Evolutionary conservation across 805 yeast species (phyloP), one percentile per base, ranked within the genome.

Genomic region (Maudiozyma pseudohumilis): DNA sequence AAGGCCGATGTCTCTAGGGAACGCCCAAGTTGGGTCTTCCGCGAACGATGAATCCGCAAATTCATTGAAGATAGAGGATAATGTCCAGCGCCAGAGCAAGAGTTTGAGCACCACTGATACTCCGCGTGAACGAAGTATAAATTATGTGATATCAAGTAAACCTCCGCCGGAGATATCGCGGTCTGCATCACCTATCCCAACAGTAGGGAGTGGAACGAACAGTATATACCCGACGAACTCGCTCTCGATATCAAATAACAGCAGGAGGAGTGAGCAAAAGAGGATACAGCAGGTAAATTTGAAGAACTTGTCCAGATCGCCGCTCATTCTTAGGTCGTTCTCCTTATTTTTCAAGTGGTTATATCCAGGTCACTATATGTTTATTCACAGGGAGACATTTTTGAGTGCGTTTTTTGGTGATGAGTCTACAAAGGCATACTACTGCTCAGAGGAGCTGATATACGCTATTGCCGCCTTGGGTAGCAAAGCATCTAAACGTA

Each of bases 291-390:
- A 46, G 29, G 42, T 40, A 9, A 49, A 39, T 25, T 32, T 49
- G 32, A 44, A 43, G 30, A 49, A 41, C 29, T 33, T 53, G 25
- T 47, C 58, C 12, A 34, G 50, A 19, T 43, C 49, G 18, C 53
- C 57, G n/a, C 28, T 49, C 12, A 47, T 54, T 10, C 32, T 54
- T 10, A 41, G 45, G 15, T 52, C 57, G 4, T 39, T 55, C 15
- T 53, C 59, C 2, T 35, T 47, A 12, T 44, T 75, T 52, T 75
- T 75, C 53, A 68, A 67, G 21, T 74, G 79, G 77, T 69, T 70
- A 46, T 75, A 75, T 40, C 80, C 80, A 5, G 79, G 73, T 49
- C 69, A 72, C 45, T 72, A 72, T 47, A 68, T 69, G 65, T 75
- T 73, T 47, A 66, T 75, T 18, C 74, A 70, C 50, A 55, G 80